Conservation (phyloP, 495 filamentous ascomycete genomes). For the Neurospora sublineolata region DNA sequence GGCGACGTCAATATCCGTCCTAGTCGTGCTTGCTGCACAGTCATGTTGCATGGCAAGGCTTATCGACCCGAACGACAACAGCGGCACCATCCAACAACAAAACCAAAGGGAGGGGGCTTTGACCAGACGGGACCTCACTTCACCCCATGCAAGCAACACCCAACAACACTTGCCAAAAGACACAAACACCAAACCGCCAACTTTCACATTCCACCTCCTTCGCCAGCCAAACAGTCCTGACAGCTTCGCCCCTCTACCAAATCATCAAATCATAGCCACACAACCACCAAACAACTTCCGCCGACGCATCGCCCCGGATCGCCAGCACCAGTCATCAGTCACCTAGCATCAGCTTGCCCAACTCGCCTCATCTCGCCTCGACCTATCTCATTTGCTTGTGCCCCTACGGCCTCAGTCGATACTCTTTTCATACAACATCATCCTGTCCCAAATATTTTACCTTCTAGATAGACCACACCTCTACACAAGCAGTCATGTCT, state of each 20-base stretch:
- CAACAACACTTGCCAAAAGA: background rate
- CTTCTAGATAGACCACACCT: background rate
- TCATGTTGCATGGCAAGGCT: background rate
- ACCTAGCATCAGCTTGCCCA: too few species aligned
- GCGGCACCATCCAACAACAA: background rate
- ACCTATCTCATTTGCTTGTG: background rate
- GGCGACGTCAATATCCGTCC: background rate
- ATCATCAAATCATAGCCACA: background rate
- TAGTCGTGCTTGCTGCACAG: background rate
- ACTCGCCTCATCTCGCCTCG: background rate
- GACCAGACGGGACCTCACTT: background rate
- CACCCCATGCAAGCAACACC: background rate
- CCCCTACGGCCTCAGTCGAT: background rate
- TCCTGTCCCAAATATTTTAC: background rate
- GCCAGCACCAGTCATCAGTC: background rate
- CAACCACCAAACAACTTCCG: background rate
- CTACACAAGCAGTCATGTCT: constrained; percentile 20
- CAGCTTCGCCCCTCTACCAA: background rate
- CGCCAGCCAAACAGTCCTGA: background rate
- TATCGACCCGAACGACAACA: background rate
- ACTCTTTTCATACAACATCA: background rate
- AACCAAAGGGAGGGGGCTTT: background rate
- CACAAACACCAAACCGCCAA: background rate
- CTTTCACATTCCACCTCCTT: background rate
- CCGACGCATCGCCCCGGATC: background rate